A percentile compares a stretch with the other conserved stretches of the same genome.
These are phyloP conservation scores for Pulicaria dysenterica DNA, from an alignment of 129 eudicot species.

Conservation along the genomic window DNA sequence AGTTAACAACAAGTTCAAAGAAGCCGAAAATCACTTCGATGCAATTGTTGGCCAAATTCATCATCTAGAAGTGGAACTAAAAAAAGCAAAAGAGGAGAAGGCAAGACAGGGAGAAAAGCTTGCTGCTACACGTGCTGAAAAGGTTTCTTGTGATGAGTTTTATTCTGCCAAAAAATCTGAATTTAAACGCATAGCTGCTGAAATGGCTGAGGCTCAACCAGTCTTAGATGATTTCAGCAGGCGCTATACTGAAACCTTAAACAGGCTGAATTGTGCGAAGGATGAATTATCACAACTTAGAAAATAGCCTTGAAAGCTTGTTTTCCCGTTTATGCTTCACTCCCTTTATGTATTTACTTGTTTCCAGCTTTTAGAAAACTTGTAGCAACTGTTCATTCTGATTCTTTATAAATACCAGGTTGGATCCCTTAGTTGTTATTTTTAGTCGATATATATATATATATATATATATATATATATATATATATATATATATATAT, in stretches of 20 bases:
- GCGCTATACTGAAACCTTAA: background rate
- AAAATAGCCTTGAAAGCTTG: background rate
- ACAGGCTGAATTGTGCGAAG: background rate
- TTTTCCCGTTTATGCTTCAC: background rate
- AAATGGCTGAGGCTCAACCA: background rate
- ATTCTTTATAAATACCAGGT: no score
- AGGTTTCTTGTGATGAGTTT: background rate
- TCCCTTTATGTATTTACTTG: background rate
- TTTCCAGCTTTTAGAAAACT: background rate
- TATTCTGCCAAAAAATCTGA: background rate
- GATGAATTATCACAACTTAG: conserved; percentile 4
- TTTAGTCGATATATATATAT: no score
- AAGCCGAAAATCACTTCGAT: background rate
- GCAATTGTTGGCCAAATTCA: background rate
- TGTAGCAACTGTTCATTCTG: background rate
- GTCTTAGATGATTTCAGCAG: background rate
- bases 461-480: no score
- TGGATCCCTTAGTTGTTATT: no score
- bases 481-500: no score
- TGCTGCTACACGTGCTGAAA: background rate
- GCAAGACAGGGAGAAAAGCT: background rate
- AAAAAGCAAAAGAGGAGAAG: background rate
- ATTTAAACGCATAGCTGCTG: background rate
- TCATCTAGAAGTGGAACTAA: background rate
- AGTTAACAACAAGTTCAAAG: background rate